phyloP scores from a whole-genome alignment of 768 basidiomycete species.

The Favolaschia claudopus region DNA sequence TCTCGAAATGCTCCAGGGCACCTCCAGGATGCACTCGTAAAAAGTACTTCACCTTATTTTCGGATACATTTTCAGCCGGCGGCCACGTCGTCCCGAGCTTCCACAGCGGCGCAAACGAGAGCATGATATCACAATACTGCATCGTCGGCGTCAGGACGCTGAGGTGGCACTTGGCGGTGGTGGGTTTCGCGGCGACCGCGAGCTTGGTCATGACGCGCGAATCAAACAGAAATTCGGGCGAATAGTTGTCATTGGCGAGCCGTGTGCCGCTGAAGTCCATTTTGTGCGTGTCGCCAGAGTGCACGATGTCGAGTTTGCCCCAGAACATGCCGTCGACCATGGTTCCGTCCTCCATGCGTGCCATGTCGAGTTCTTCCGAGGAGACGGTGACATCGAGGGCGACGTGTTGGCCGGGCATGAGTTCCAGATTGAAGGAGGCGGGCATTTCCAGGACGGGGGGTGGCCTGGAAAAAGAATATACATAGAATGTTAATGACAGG shows the following conservation, averaged over 20 bases:
- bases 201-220: constrained; percentile 80
- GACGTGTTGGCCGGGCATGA: constrained; percentile 79
- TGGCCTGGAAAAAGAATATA: constrained; percentile 40
- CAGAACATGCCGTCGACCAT: constrained; percentile 86
- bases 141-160: constrained; percentile 74
- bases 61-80: constrained; percentile 69
- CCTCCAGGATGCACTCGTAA: constrained; percentile 85
- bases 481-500: constrained; percentile 22
- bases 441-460: constrained; percentile 89
- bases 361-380: constrained; percentile 90
- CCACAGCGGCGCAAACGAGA: constrained; percentile 78
- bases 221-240: constrained; percentile 77
- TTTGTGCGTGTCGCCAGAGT: constrained; percentile 76
- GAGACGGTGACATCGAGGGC: constrained; percentile 81
- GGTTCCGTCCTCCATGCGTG: constrained; percentile 89
- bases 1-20: constrained; percentile 87
- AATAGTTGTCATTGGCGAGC: constrained; percentile 65
- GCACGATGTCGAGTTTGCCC: constrained; percentile 87
- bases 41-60: constrained; percentile 84
- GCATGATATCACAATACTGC: constrained; percentile 83
- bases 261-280: constrained; percentile 88
- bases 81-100: constrained; percentile 81
- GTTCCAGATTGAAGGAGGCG: constrained; percentile 83
- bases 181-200: constrained; percentile 75
- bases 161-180: constrained; percentile 78